Evolutionary conservation across 148 eudicot genomes (phyloP), one percentile per base, ranked within the genome.

Genomic region (Amaranthus cruentus): DNA sequence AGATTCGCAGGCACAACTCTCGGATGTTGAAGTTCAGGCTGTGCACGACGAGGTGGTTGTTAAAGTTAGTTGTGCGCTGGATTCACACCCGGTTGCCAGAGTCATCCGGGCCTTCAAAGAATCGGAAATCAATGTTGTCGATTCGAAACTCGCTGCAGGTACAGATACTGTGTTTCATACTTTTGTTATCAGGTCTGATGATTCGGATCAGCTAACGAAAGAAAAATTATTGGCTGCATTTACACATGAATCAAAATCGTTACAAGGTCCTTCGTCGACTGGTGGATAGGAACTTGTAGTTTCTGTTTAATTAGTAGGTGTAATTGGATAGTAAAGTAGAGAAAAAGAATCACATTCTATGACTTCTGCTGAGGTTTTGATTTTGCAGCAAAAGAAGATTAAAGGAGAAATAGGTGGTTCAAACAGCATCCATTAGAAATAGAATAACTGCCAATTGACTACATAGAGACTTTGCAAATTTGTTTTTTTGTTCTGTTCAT

Each of bases 101-200:
- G 64, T 96, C 7, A 79, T 90, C 52, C 85, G 79, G 63, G 87
- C 90, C 44, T 84, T 96, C 73, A 83, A 85, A 68, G 92, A 90
- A 11, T 86, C 85, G 3, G 78, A 83, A 47, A 82, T 87, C 64
- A 71, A 75, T 0, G 79, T 89, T 7, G 28, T 83, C 1, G 92
- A 93, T 38, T 87, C 94, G 2, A 90, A 90, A 65, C 81, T 93
- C 43, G 84, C 84, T 2, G 71, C 87, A 4, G 87, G 80, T 58
- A 83, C 81, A 55, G 94, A 89, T 72, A 85, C 79, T 1, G 90
- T 90, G 78, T 82, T 81, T 52, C 98, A 93, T 73, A 86, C 92
- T 6, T 93, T 93, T 18, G 85, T 86, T 18, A 72, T 90, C 54
- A 89, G 84, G 77, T 86, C 92, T 28, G 79, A 77, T 62, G 87